Conservation (phyloP, 345 rosid species). For the Murraya paniculata region DNA sequence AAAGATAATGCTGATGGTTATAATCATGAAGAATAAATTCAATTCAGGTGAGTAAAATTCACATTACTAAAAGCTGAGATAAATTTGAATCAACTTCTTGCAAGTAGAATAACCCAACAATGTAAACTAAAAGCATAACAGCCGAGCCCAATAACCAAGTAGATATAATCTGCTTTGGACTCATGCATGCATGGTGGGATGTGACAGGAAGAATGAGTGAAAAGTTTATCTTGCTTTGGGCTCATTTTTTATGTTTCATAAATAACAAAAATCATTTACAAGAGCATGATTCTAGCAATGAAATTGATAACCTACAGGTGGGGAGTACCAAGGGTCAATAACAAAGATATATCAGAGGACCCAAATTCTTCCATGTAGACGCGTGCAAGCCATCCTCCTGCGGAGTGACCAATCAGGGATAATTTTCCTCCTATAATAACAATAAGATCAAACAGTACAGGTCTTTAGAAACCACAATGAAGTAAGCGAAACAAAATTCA, state of each 20-base stretch:
- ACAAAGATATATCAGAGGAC: conserved; percentile 53
- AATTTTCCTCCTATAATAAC: conserved; percentile 47
- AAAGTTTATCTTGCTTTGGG: not conserved
- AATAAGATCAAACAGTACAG: conserved; percentile 11
- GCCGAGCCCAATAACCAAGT: not conserved
- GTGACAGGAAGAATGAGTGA: not conserved
- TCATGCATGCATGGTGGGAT: not conserved
- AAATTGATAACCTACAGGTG: conserved; percentile 68
- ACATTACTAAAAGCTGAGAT: too few relatives aligned
- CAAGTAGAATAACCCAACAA: not conserved
- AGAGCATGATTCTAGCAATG: not conserved
- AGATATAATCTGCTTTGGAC: not conserved
- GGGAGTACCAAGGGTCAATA: conserved; percentile 94
- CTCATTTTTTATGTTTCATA: too few relatives aligned
- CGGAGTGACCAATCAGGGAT: conserved; percentile 91
- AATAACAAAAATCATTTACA: not conserved
- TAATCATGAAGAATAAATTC: not conserved
- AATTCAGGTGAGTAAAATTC: too few relatives aligned
- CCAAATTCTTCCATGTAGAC: conserved; percentile 86
- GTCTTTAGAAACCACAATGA: not conserved
- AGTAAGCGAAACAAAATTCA: not conserved
- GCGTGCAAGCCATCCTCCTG: conserved; percentile 98
- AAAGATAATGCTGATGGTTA: not conserved
- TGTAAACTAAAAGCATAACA: not conserved
- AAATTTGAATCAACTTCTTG: not conserved